These are phyloP conservation scores for Musa troglodytarum DNA, from an alignment of 176 grass and related monocot species.

Conservation along the genomic window DNA sequence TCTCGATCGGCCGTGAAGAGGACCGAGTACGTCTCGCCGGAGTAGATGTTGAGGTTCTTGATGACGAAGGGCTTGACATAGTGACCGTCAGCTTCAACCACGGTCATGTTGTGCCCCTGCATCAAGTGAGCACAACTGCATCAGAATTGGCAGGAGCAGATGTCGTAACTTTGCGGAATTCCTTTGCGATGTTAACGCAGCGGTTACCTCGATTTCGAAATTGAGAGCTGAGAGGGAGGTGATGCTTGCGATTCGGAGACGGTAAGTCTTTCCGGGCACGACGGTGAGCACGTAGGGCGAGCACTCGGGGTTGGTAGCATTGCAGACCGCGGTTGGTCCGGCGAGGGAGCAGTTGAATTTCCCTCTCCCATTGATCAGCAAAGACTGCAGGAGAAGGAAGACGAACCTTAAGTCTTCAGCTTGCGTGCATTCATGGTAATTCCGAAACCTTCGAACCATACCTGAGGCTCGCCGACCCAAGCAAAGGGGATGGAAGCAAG, in stretches of 20 bases:
- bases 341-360: slow-evolving; percentile 54
- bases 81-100: slow-evolving; percentile 83
- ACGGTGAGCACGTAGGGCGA: slow-evolving; percentile 47
- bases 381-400: slow-evolving; percentile 26
- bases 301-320: slow-evolving; percentile 41
- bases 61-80: slow-evolving; percentile 79
- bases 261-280: slow-evolving; percentile 61
- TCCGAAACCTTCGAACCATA: background rate
- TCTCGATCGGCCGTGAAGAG: slow-evolving; percentile 57
- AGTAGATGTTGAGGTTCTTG: slow-evolving; percentile 84
- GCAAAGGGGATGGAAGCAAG: slow-evolving; percentile 33
- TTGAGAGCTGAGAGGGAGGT: slow-evolving; percentile 71
- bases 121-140: background rate
- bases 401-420: background rate
- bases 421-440: no score
- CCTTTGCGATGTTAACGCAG: no score
- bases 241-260: slow-evolving; percentile 62
- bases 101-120: slow-evolving; percentile 56
- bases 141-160: background rate
- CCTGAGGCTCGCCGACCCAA: slow-evolving; percentile 65
- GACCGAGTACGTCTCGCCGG: slow-evolving; percentile 85
- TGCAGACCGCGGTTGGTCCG: background rate
- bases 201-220: slow-evolving; percentile 80
- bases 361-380: slow-evolving; percentile 60
- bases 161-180: no score